A percentile compares a stretch with the other conserved stretches of the same genome.
Conservation (phyloP, 306 rosid species). For the Pyrus betulifolia region DNA sequence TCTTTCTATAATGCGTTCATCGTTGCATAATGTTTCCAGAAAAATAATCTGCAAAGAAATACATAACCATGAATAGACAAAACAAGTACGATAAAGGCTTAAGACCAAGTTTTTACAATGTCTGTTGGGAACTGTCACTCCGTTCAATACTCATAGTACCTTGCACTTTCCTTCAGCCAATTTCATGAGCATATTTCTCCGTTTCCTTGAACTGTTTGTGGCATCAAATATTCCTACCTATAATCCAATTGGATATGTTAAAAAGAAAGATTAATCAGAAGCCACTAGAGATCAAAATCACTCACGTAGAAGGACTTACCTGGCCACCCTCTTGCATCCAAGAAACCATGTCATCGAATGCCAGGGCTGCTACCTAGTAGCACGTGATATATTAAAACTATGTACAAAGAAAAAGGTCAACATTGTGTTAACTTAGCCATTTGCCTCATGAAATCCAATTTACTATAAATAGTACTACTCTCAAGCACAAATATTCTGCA, state of each 20-base stretch:
- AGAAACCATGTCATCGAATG: constrained; percentile 96
- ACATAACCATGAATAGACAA: background rate
- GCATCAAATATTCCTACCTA: constrained; percentile 99
- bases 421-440: constrained; percentile 49
- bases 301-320: constrained; percentile 41
- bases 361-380: constrained; percentile 99
- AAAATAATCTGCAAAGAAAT: constrained; percentile 70
- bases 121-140: constrained; percentile 14
- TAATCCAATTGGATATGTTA: constrained; percentile 15
- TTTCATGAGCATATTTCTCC: constrained; percentile 97
- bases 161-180: constrained; percentile 98
- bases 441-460: constrained; percentile 15
- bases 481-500: background rate
- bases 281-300: constrained; percentile 13
- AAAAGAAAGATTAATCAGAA: constrained; percentile 8
- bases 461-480: background rate
- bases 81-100: constrained; percentile 12
- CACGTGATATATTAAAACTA: constrained; percentile 94
- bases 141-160: constrained; percentile 40
- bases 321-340: constrained; percentile 99
- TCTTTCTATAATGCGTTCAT: constrained; percentile 81
- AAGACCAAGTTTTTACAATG: constrained; percentile 4
- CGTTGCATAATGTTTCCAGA: constrained; percentile 95
- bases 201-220: constrained; percentile 72
- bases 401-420: constrained; percentile 61